Conservation (phyloP, 108 stramenopile genomes). For the Cylindrotheca closterium region DNA sequence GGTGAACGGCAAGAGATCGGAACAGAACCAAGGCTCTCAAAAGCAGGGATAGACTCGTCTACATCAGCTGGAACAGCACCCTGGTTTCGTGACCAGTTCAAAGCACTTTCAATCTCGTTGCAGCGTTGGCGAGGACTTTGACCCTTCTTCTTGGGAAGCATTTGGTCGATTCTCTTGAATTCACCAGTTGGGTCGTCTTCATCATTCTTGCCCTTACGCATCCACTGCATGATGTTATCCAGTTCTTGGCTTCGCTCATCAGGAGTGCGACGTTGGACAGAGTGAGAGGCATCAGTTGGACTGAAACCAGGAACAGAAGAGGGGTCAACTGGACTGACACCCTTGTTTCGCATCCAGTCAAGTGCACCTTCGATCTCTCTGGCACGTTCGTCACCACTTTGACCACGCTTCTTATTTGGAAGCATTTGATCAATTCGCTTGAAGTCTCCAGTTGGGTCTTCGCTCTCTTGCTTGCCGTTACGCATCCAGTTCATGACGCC, state of each 20-base stretch:
- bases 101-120: slow-evolving; percentile 30
- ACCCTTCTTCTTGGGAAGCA: slow-evolving; percentile 14
- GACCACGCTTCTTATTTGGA: slow-evolving; percentile 29
- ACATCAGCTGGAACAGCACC: slow-evolving; percentile 12
- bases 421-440: slow-evolving; percentile 11
- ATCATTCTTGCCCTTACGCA: slow-evolving; percentile 19
- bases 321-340: slow-evolving; percentile 4
- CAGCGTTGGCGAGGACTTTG: slow-evolving; percentile 17
- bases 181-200: slow-evolving; percentile 16
- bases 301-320: not conserved
- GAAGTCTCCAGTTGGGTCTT: slow-evolving; percentile 36
- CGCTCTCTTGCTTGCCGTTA: slow-evolving; percentile 16
- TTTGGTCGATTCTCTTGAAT: slow-evolving; percentile 10
- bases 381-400: slow-evolving; percentile 17
- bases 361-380: slow-evolving; percentile 39
- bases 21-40: slow-evolving; percentile 15
- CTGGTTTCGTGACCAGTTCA: slow-evolving; percentile 32
- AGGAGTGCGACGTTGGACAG: slow-evolving; percentile 9
- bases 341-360: slow-evolving; percentile 30
- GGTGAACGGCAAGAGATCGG: slow-evolving; percentile 3
- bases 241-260: slow-evolving; percentile 14
- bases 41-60: slow-evolving; percentile 7
- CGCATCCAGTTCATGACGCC: slow-evolving; percentile 15
- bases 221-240: slow-evolving; percentile 7
- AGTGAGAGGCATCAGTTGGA: slow-evolving; percentile 1